phyloP scores from a whole-genome alignment of 129 eudicot genomes.

The Centaurea solstitialis region DNA sequence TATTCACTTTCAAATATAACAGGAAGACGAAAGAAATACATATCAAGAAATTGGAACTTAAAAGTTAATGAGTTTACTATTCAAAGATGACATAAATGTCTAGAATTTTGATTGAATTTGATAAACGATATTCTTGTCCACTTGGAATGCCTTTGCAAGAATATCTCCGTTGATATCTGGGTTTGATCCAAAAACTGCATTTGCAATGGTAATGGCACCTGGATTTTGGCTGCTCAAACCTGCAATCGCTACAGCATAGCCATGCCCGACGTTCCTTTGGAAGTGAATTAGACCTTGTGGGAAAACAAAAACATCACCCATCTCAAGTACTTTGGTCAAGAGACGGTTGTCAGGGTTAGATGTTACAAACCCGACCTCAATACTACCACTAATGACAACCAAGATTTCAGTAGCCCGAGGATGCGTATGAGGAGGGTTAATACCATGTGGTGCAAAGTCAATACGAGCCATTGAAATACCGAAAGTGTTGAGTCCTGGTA shows the following conservation, averaged over 20 bases:
- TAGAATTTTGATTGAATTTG: neutral
- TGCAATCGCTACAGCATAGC: slow-evolving; percentile 14
- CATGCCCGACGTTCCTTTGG: slow-evolving; percentile 29
- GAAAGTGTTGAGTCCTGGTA: slow-evolving; percentile 45
- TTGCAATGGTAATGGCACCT: slow-evolving; percentile 17
- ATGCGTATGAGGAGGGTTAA: slow-evolving; percentile 42
- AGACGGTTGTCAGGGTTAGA: slow-evolving; percentile 47
- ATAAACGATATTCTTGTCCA: neutral
- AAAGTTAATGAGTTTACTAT: neutral
- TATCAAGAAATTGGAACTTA: neutral
- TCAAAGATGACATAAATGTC: neutral
- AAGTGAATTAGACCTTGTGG: slow-evolving; percentile 48
- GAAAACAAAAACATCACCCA: slow-evolving; percentile 50
- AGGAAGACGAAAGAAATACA: neutral
- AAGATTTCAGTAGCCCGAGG: slow-evolving; percentile 41
- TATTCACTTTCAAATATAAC: neutral
- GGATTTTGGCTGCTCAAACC: slow-evolving; percentile 43
- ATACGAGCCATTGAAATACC: slow-evolving; percentile 44
- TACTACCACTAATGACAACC: slow-evolving; percentile 30
- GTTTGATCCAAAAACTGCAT: neutral
- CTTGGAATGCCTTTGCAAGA: slow-evolving; percentile 1
- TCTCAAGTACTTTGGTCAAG: slow-evolving; percentile 25
- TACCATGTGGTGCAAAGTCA: slow-evolving; percentile 40
- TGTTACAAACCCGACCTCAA: slow-evolving; percentile 41
- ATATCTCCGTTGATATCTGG: neutral